These are phyloP conservation scores for Hanseniaspora lindneri DNA, from an alignment of 805 yeast species.

Conservation along the genomic window DNA sequence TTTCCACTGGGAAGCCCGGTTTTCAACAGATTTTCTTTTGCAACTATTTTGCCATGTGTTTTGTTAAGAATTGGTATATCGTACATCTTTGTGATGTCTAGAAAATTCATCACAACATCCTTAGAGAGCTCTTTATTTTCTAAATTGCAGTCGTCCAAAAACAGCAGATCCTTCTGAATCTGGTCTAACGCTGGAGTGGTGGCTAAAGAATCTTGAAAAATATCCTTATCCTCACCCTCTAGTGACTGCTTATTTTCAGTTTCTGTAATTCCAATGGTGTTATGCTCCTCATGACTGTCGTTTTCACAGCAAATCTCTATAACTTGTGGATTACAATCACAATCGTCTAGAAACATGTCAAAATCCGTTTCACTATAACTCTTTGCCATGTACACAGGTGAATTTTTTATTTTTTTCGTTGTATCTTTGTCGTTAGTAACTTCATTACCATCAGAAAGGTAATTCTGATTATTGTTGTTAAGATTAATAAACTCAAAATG, in stretches of 20 bases:
- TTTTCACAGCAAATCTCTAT: slow-evolving; percentile 35
- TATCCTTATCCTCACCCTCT: too few relatives aligned
- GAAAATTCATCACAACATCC: slow-evolving; percentile 24
- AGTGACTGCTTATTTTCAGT: too few relatives aligned
- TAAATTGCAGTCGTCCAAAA: slow-evolving; percentile 5
- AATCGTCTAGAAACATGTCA: slow-evolving; percentile 9
- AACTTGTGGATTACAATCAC: slow-evolving; percentile 26
- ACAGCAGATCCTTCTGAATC: slow-evolving; percentile 7
- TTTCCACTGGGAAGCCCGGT: not conserved
- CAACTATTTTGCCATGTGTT: slow-evolving; percentile 20
- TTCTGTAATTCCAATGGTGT: too few relatives aligned
- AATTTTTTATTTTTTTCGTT: not conserved
- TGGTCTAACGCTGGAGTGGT: not conserved
- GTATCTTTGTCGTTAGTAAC: not conserved
- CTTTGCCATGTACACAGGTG: not conserved
- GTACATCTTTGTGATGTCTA: slow-evolving; percentile 28
- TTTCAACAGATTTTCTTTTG: slow-evolving; percentile 17
- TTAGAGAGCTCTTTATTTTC: slow-evolving; percentile 10
- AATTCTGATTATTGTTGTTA: not conserved
- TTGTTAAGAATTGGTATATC: slow-evolving; percentile 28
- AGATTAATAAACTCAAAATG: slow-evolving; percentile 34
- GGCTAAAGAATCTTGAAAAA: too few relatives aligned
- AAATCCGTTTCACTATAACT: not conserved
- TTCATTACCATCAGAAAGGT: not conserved
- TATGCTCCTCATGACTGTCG: slow-evolving; percentile 21